Conservation (phyloP, 805 yeast genomes). For the Saccharomycopsis javanensis region DNA sequence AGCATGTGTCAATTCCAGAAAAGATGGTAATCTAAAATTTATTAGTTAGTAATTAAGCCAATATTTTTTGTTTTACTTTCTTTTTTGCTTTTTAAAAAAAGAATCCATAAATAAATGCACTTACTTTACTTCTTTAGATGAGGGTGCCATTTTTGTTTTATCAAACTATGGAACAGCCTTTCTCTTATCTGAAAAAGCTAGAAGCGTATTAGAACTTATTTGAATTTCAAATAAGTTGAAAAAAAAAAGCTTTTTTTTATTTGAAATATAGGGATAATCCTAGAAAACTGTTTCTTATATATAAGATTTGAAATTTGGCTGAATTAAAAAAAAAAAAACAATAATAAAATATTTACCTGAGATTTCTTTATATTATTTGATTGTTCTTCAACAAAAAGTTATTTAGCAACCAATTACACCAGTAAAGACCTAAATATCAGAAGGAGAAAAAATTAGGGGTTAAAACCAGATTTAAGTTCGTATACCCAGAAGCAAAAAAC, state of each 20-base stretch:
- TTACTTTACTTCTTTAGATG: neutral
- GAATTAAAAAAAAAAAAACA: neutral
- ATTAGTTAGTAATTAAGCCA: constrained; percentile 10
- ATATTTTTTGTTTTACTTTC: neutral
- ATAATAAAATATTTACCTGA: neutral
- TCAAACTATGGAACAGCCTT: too few species aligned
- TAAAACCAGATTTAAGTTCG: neutral
- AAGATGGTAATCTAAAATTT: constrained; percentile 18
- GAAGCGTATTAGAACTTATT: neutral
- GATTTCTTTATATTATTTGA: too few species aligned
- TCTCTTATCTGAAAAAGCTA: too few species aligned
- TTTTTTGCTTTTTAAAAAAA: too few species aligned
- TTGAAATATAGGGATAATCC: neutral
- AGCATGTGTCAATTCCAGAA: constrained; percentile 15
- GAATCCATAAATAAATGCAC: neutral
- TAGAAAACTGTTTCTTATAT: neutral
- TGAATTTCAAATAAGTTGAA: neutral
- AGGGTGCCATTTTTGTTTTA: neutral
- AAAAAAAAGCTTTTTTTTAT: too few species aligned
- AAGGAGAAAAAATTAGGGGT: neutral
- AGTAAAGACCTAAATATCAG: neutral
- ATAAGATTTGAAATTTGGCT: too few species aligned
- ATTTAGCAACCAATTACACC: neutral
- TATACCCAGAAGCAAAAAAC: neutral
- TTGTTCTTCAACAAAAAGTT: neutral